Evolutionary conservation across 257 asterid genomes (phyloP), one percentile per base, ranked within the genome.

Genomic region (Buddleja alternifolia): DNA sequence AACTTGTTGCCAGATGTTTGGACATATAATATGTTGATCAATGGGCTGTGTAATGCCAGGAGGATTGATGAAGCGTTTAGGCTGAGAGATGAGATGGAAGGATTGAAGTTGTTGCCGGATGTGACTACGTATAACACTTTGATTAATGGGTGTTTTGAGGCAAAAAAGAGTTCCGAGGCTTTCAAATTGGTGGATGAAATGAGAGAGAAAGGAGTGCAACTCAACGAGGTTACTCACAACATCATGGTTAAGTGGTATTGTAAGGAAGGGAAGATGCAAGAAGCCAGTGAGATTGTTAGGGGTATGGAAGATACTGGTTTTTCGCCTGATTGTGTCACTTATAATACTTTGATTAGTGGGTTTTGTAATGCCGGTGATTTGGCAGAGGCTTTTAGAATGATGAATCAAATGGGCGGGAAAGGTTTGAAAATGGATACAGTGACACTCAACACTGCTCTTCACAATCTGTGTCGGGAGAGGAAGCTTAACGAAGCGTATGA

Each of bases 391-490:
- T 83, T 89, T 70, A 78, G 60, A 12, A 73, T 66, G 80, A 87
- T 92, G 92, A 87, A 76, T 74, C 73, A 23, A 58, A 89, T 92
- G 88, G 76, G 81, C 8, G 62, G 74, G 20, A 92, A 84, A 76
- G 94, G 96, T 46, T 76, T 89, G 84, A 89, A 86, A 73, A 81
- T 92, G 94, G 96, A 89, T 41, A 83, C 86, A 0, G 86, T 89
- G 56, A 85, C 96, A 1, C 87, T 92, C 1, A 92, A 92, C 73
- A 87, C 90, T 6, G 80, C 82, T 69, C 70, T 92, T 48, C 84
- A 79, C 67, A 77, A 74, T 60, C 67, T 89, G 11, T 92, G 98
- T 63, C 73, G 72, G 51, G 92, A 84, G 34, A 74, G 79, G 71
- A 85, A 73, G 83, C 86, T 85, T 69, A 32, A 67, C 10, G 95